Evolutionary conservation across 192 early-diverging fungal species (phyloP).

Genomic region (Entrophospora sp.): DNA sequence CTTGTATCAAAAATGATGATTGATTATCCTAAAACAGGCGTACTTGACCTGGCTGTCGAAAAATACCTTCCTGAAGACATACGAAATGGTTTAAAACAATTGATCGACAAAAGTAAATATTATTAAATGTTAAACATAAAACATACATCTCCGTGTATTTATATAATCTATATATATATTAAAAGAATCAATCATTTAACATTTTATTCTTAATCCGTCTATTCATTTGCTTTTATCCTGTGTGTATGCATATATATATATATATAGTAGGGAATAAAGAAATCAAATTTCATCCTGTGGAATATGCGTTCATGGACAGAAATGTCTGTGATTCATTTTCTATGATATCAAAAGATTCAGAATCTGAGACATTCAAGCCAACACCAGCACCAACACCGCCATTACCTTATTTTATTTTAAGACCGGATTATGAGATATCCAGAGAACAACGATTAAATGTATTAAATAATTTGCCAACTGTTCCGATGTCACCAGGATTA

Average conservation of each 20-base stretch:
- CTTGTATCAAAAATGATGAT: constrained; percentile 14
- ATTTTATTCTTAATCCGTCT: no score
- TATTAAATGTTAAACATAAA: no score
- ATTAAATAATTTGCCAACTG: not conserved
- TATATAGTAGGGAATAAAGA: not conserved
- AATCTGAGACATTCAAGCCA: no score
- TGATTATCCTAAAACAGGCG: not conserved
- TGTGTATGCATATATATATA: no score
- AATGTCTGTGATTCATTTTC: constrained; percentile 13
- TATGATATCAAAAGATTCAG: not conserved
- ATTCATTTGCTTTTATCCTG: no score
- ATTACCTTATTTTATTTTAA: constrained; percentile 1
- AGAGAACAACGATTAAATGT: not conserved
- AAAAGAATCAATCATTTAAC: not conserved
- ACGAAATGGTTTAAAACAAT: not conserved
- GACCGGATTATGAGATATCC: not conserved
- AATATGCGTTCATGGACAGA: constrained; percentile 17
- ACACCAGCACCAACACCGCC: no score
- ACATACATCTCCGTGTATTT: not conserved
- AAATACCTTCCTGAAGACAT: not conserved
- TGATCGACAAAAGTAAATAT: constrained; percentile 1
- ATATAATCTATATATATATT: not conserved
- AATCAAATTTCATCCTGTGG: constrained; percentile 14
- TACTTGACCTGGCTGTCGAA: constrained; percentile 4
- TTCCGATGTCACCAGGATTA: not conserved